These are phyloP conservation scores for Colletotrichum echinochloae DNA, from an alignment of 2,329 filamentous ascomycete species.

Conservation along the genomic window DNA sequence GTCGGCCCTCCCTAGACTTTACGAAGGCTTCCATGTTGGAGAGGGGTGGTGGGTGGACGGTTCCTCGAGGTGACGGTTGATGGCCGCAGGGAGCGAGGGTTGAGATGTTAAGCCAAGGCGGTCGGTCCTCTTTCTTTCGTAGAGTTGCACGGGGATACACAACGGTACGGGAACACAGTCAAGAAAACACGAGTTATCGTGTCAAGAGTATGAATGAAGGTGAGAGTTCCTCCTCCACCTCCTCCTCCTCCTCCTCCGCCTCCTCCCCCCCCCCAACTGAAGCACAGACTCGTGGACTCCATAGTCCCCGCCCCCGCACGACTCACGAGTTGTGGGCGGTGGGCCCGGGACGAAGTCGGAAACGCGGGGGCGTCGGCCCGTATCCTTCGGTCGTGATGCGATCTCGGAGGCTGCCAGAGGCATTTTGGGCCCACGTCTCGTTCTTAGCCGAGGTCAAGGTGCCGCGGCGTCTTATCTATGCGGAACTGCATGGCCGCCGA, in stretches of 20 bases:
- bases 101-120: not conserved
- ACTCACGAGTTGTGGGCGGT: not conserved
- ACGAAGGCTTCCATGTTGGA: constrained; percentile 12
- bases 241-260: too few species aligned
- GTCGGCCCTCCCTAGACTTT: constrained; percentile 21
- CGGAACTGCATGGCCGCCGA: not conserved
- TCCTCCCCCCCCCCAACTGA: too few species aligned
- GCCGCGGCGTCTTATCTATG: not conserved
- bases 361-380: constrained; percentile 13
- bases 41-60: not conserved
- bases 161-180: not conserved
- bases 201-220: not conserved
- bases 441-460: not conserved
- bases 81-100: not conserved
- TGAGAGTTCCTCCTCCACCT: too few species aligned
- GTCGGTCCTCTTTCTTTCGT: too few species aligned
- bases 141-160: not conserved
- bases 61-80: not conserved
- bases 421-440: not conserved
- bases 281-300: too few species aligned
- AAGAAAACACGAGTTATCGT: not conserved
- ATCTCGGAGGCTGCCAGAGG: constrained; percentile 1
- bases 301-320: constrained; percentile 1
- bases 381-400: not conserved
- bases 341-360: not conserved